Conservation (phyloP, 768 basidiomycete species). For the Amanita rubescens region DNA sequence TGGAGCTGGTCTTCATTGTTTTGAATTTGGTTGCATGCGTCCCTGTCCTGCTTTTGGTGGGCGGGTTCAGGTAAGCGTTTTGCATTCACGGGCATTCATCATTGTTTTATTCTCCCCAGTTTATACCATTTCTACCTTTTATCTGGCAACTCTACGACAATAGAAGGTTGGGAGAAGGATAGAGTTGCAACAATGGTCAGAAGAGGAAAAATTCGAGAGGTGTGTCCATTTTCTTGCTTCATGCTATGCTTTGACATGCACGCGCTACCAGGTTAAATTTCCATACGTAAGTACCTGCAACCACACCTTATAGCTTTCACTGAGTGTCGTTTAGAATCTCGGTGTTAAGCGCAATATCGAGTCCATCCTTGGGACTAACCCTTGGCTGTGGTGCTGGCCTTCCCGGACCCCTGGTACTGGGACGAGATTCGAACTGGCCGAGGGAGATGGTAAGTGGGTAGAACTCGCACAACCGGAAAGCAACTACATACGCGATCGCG, state of each 20-base stretch:
- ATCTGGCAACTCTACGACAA: slow-evolving; percentile 82
- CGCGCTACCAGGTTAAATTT: slow-evolving; percentile 61
- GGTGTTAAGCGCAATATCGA: slow-evolving; percentile 67
- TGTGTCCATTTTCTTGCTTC: slow-evolving; percentile 18
- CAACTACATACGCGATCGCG: background rate
- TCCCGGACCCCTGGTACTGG: slow-evolving; percentile 60
- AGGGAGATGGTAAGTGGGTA: slow-evolving; percentile 70
- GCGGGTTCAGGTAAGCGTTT: slow-evolving; percentile 72
- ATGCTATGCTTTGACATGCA: slow-evolving; percentile 5
- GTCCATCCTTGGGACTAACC: slow-evolving; percentile 69
- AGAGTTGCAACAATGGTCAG: slow-evolving; percentile 81
- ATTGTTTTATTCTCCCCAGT: slow-evolving; percentile 28
- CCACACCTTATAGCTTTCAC: slow-evolving; percentile 8
- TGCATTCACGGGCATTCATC: background rate
- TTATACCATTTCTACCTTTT: slow-evolving; percentile 83
- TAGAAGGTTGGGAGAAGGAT: slow-evolving; percentile 98
- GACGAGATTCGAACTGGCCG: slow-evolving; percentile 65
- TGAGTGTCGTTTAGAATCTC: slow-evolving; percentile 53
- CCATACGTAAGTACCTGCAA: slow-evolving; percentile 66
- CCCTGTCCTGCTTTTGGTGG: slow-evolving; percentile 83
- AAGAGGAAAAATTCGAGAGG: slow-evolving; percentile 79
- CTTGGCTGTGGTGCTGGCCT: slow-evolving; percentile 84
- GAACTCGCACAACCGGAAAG: slow-evolving; percentile 24
- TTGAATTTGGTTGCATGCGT: slow-evolving; percentile 81
- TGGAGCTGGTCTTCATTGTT: slow-evolving; percentile 78